Evolutionary conservation across 2,329 filamentous ascomycete genomes (phyloP), one percentile per base, ranked within the genome.

Genomic region (Xylaria digitata): DNA sequence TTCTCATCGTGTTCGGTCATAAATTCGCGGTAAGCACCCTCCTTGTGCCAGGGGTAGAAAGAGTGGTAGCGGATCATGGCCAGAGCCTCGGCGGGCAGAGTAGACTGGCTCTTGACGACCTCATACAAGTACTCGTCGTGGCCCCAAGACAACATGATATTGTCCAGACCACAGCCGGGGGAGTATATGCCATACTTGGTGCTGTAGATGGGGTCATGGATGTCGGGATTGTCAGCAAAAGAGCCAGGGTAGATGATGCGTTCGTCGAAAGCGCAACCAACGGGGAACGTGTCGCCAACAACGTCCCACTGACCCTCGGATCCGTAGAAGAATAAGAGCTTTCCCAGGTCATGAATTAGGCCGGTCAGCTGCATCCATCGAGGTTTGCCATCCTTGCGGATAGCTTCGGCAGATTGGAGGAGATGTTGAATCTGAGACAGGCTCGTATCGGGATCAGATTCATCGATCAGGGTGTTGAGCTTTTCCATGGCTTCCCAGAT

Each of bases 51-150:
- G 17, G 94, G 90, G 81, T 97, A 97, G 82, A 97, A 97, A 6
- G 90, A 93, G 82, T 97, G 94, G 81, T 96, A 97, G 63, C 94
- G 85, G 78, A 97, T 96, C 92, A 97, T 97, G 67, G 93, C 94
- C 11, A 97, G 85, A 0, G 91, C 92, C 85, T 97, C 93, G 53
- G 86, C 85, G 0, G 94, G 94, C 49, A 97, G 85, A 0, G 83
- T 90, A 55, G 87, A 90, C 83, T 97, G 93, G 70, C 92, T 90
- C 83, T 93, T 94, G 80, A 92, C 89, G 68, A 97, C 90, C 75
- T 93, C 90, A 83, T 97, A 97, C 53, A 95, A 84, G 80, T 94
- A 94, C 82, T 95, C 92, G 77, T 95, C 92, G 78, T 95, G 92
- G 52, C 94, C 94, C 93, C 94, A 97, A 71, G 89, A 92, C 67